Conservation (phyloP, 805 yeast genomes). For the Sugiyamaella valdiviana region DNA sequence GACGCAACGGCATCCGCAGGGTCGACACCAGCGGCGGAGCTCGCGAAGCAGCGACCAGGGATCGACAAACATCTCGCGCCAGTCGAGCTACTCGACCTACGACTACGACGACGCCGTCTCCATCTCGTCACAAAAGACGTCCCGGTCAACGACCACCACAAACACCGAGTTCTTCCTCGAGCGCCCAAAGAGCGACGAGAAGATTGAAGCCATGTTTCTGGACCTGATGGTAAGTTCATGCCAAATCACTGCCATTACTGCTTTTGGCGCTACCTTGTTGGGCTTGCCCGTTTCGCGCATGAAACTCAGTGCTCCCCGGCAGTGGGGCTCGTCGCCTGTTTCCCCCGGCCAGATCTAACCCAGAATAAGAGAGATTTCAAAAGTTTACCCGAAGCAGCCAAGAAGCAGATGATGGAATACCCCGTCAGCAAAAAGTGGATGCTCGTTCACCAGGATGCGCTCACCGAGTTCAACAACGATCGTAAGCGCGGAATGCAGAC, state of each 20-base stretch:
- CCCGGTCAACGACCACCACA: slow-evolving; percentile 7
- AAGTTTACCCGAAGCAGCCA: slow-evolving; percentile 62
- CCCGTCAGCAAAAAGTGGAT: slow-evolving; percentile 82
- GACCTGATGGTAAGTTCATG: slow-evolving; percentile 54
- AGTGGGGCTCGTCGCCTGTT: too few species aligned
- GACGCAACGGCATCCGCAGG: neutral
- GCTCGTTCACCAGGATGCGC: slow-evolving; percentile 78
- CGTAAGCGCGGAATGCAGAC: slow-evolving; percentile 29
- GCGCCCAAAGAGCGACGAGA: slow-evolving; percentile 59
- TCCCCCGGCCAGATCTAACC: neutral
- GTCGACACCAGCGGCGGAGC: slow-evolving; percentile 1
- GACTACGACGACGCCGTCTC: slow-evolving; percentile 14
- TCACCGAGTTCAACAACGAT: slow-evolving; percentile 62
- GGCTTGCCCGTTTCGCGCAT: too few species aligned
- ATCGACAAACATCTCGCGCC: neutral
- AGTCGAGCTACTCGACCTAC: slow-evolving; percentile 5
- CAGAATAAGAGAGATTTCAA: slow-evolving; percentile 58
- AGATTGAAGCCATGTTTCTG: slow-evolving; percentile 66
- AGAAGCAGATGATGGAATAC: slow-evolving; percentile 68
- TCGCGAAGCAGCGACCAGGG: slow-evolving; percentile 4
- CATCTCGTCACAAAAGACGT: slow-evolving; percentile 8
- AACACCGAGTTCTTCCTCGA: slow-evolving; percentile 43
- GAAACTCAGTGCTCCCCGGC: too few species aligned
- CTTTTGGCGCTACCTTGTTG: too few species aligned
- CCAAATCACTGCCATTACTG: too few species aligned